Base-by-base conservation (phyloP, 176 grass and related monocot genomes). In the Cenchrus fungigraminus region DNA sequence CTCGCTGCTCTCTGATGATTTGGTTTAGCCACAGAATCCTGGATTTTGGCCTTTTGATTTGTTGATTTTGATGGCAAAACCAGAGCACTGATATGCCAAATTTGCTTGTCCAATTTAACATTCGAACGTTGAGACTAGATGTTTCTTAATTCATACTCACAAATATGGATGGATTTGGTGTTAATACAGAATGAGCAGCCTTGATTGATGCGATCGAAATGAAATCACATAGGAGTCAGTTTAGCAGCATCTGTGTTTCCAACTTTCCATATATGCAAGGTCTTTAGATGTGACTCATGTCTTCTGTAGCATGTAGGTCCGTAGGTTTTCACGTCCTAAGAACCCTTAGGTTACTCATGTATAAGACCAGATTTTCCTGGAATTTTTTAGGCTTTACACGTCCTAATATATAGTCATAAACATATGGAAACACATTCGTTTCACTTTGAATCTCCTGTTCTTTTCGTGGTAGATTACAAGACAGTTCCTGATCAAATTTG, bases 191-290 rank as follows among this genome's bases (percentile, higher is more conserved):
- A 55, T 19, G 10, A 4, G 9, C 25, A 31, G 37, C 46, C 13
- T 68, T 28, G 40, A n/a, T 69, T 59, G 64, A 73, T 86, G 66
- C 29, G 51, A 11, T 65, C 56, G 52, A 53, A 43, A 73, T 29
- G 15, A 61, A 64, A 37, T 31, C 2, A 14, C 29, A 9, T 29
- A 20, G 17, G 50, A 28, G 32, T 67, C 15, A 68, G 57, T 22
- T 60, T 9, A 22, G 19, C 20, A 60, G 8, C 20, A 20, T 11
- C 2, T 25, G n/a, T 25, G n/a, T 25, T 61, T 61, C 59, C 34
- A 37, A 37, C 57, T 25, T 25, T 25, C 25, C 25, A 25, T 25
- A 25, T 25, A 25, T 25, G 25, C 25, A 25, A 25, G 25, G 25
- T 25, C 25, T 25, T 25, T 25, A 60, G 22, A 22, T 60, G 8